These are phyloP conservation scores for Cucurbita argyrosperma DNA, from an alignment of 306 rosid species.

Conservation along the genomic window DNA sequence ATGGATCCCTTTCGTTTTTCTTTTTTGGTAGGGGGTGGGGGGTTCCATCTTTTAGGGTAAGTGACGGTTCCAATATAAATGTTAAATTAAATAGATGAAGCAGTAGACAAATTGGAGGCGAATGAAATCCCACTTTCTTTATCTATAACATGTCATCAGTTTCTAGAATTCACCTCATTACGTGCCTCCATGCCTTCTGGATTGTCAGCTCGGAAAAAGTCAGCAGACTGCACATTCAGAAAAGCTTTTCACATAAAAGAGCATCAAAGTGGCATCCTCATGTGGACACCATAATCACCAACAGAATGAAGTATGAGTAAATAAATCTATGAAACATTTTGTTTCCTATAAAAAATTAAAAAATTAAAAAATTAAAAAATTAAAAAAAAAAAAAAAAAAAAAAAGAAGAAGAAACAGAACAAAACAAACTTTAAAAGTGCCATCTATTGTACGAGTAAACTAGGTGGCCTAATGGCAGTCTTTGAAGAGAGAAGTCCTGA, in stretches of 20 bases:
- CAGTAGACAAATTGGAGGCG: neutral
- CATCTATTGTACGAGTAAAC: neutral
- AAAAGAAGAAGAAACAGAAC: neutral
- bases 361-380: no score
- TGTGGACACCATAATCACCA: neutral
- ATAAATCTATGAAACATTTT: neutral
- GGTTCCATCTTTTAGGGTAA: neutral
- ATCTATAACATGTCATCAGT: constrained; percentile 9
- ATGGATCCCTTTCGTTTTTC: neutral
- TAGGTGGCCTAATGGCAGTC: neutral
- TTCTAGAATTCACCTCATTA: constrained; percentile 61
- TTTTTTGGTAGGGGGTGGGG: neutral
- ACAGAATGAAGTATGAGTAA: neutral
- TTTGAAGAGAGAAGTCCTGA: neutral
- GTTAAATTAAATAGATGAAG: neutral
- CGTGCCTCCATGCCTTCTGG: constrained; percentile 97
- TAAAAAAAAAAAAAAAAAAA: no score
- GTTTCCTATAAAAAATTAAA: neutral
- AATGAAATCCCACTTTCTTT: neutral
- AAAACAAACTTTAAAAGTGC: neutral
- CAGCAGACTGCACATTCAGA: constrained; percentile 73
- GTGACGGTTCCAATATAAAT: neutral
- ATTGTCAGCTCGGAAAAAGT: constrained; percentile 91
- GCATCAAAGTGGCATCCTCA: constrained; percentile 2
- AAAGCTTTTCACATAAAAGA: constrained; percentile 8